Evolutionary conservation across 1,284 basidiomycete genomes (phyloP).

Genomic region (Xerocomus minutiporus): DNA sequence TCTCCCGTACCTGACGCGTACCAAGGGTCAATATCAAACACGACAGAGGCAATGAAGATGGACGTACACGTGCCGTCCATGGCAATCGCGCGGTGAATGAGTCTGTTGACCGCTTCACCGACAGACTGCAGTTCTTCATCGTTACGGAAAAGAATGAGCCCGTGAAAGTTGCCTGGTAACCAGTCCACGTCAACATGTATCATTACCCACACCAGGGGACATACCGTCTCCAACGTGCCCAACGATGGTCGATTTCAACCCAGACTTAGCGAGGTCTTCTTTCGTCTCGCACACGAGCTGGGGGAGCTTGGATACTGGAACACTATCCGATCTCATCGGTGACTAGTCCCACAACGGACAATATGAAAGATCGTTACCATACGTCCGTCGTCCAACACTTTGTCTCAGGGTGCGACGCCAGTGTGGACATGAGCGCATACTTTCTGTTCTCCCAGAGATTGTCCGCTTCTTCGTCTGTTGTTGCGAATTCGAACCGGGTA

Average conservation of each 20-base stretch:
- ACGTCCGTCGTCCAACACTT: slow-evolving; percentile 87
- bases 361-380: slow-evolving; percentile 46
- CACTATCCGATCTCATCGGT: slow-evolving; percentile 41
- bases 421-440: slow-evolving; percentile 73
- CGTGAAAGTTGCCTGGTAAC: slow-evolving; percentile 57
- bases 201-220: slow-evolving; percentile 21
- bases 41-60: not conserved
- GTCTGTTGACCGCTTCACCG: slow-evolving; percentile 59
- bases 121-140: slow-evolving; percentile 57
- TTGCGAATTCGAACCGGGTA: slow-evolving; percentile 69
- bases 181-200: slow-evolving; percentile 12
- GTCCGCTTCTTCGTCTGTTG: slow-evolving; percentile 71
- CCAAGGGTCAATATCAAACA: slow-evolving; percentile 4
- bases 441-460: slow-evolving; percentile 87
- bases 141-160: slow-evolving; percentile 60
- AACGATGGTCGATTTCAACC: slow-evolving; percentile 68
- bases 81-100: slow-evolving; percentile 61
- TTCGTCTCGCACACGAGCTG: slow-evolving; percentile 71
- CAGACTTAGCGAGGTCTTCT: slow-evolving; percentile 61
- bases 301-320: slow-evolving; percentile 71
- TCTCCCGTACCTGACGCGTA: slow-evolving; percentile 51
- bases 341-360: slow-evolving; percentile 14
- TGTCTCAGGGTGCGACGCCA: slow-evolving; percentile 59
- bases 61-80: slow-evolving; percentile 70
- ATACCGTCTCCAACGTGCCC: slow-evolving; percentile 87